Base-by-base conservation (phyloP, 345 rosid genomes). In the Adansonia digitata region DNA sequence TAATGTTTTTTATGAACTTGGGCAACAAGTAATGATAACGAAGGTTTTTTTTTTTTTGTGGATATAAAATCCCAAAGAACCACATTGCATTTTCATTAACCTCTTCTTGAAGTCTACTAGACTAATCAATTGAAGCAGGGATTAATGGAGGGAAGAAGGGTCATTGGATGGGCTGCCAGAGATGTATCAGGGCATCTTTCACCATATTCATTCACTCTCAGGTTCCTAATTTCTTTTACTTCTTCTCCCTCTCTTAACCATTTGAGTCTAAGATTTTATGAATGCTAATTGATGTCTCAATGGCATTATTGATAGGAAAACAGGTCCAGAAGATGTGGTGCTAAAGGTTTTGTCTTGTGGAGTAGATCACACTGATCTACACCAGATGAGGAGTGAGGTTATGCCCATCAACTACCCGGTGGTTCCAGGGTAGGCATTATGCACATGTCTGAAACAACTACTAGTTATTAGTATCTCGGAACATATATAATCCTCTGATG, bases 401-500 rank as follows among this genome's bases (percentile, higher is more conserved):
- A 74, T 80, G 67, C 83, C 87, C 86, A 77, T 85, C 48, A 62
- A 37, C 52, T 93, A 88, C 73, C 97, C 98, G 61, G 83, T 91
- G 91, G 95, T 93, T 72, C 95, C 91, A 52, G 91, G 94, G 97
- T 93, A 86, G 7, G 71, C 11, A 57, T 11, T 42, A 49, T 13
- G 55, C 22, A 26, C 5, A 20, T 34, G 18, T 6, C 3, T 37
- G 4, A 20, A 20, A 8, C 14, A 57, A 57, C 18, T 2, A 60
- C 0, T 29, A 60, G 15, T 2, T 2, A 60, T 13, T 61, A 26
- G 15, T 56, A 13, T 56, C 34, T 1, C 39, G 0, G 5, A 37
- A 37, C 39, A 63, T 34, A n/a, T n/a, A n/a, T n/a, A 22, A 40
- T 39, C 10, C 31, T 20, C 13, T 20, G 17, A 3, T 22, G 18